A percentile compares a stretch with the other conserved stretches of the same genome.
Evolutionary conservation across 2,329 filamentous ascomycete genomes (phyloP).

Genomic region (Sarocladium oryzae): DNA sequence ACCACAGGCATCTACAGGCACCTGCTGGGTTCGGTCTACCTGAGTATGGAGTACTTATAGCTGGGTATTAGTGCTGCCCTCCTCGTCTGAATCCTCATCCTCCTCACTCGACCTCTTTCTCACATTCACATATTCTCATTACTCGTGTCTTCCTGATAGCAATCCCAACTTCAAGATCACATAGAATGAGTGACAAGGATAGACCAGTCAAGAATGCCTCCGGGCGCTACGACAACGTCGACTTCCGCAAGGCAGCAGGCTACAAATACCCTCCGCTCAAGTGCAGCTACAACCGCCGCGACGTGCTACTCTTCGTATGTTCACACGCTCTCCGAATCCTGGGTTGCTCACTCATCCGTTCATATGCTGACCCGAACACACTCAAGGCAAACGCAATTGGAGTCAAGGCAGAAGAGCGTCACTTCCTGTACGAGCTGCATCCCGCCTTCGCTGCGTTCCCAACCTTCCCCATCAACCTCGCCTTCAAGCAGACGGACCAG

Average conservation of each 20-base stretch:
- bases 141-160: no score
- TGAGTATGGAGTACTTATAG: no score
- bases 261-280: constrained; percentile 30
- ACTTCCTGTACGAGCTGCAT: constrained; percentile 38
- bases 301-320: constrained; percentile 28
- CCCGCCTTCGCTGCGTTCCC: constrained; percentile 37
- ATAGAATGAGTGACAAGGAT: constrained; percentile 14
- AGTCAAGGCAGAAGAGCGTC: constrained; percentile 30
- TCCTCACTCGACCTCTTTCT: no score
- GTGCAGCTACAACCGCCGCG: constrained; percentile 35
- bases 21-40: no score
- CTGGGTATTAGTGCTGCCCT: no score
- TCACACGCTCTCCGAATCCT: neutral
- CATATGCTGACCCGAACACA: neutral
- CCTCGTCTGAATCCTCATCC: no score
- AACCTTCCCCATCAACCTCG: constrained; percentile 39
- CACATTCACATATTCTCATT: no score
- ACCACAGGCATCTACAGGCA: no score
- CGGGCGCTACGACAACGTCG: constrained; percentile 34
- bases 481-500: constrained; percentile 38
- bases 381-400: constrained; percentile 32
- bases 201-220: constrained; percentile 28
- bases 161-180: neutral
- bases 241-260: constrained; percentile 32
- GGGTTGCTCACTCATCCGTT: no score